These are phyloP conservation scores for Cytospora piceicola DNA, from an alignment of 2,329 filamentous ascomycete species.

Conservation along the genomic window DNA sequence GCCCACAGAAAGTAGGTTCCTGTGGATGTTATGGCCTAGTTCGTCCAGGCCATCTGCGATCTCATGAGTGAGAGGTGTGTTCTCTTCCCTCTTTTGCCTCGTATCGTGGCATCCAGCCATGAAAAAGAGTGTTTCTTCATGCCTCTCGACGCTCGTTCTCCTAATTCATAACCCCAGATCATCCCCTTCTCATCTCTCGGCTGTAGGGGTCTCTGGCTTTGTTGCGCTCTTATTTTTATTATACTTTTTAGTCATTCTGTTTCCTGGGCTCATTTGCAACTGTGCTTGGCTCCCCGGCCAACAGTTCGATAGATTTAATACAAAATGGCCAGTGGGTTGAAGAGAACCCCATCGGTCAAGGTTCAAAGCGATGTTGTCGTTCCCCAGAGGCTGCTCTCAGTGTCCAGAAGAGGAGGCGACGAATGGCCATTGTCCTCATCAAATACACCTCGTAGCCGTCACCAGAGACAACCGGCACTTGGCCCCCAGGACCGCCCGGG, in stretches of 20 bases:
- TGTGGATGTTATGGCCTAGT: neutral
- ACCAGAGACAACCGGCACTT: slow-evolving; percentile 15
- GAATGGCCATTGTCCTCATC: slow-evolving; percentile 3
- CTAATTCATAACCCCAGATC: slow-evolving; percentile 7
- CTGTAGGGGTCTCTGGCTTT: neutral
- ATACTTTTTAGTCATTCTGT: slow-evolving; percentile 1
- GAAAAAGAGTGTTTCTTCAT: neutral
- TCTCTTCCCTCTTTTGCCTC: slow-evolving; percentile 1
- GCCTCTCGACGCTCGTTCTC: slow-evolving; percentile 14
- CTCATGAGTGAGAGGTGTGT: slow-evolving; percentile 3
- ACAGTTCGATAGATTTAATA: neutral
- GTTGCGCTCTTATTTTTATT: neutral
- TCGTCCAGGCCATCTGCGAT: neutral
- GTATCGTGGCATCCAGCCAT: slow-evolving; percentile 4
- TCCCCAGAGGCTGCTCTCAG: slow-evolving; percentile 17
- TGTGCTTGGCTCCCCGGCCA: neutral
- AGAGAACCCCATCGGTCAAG: slow-evolving; percentile 22
- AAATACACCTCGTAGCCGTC: slow-evolving; percentile 9
- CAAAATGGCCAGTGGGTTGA: slow-evolving; percentile 17
- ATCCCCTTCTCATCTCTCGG: slow-evolving; percentile 7
- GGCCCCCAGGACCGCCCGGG: slow-evolving; percentile 4
- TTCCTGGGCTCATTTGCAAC: neutral
- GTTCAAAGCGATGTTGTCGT: slow-evolving; percentile 19
- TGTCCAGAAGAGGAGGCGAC: slow-evolving; percentile 16
- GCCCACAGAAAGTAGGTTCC: neutral